Percentiles rank a stretch among this genome's conserved stretches.
Evolutionary conservation across 2,329 filamentous ascomycete species (phyloP).

Genomic region (Trichoderma oligosporum): DNA sequence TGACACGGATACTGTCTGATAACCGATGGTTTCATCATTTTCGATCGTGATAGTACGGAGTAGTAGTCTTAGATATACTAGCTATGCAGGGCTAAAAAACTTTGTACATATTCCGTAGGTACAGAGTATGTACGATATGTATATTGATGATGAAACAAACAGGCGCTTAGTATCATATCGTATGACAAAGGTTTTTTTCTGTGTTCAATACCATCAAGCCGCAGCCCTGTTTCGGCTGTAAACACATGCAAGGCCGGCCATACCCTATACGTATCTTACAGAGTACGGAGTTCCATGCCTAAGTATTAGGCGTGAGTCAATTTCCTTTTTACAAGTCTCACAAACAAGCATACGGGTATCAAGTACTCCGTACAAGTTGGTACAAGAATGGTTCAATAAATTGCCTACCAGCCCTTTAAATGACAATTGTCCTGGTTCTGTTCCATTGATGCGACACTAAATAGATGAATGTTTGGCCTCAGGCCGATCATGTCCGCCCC

Average conservation of each 20-base stretch:
- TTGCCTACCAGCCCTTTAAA: conserved; percentile 16
- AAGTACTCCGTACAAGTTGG: neutral
- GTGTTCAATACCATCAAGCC: neutral
- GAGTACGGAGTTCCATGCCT: neutral
- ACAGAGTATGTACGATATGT: too few relatives aligned
- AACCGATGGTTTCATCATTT: conserved; percentile 13
- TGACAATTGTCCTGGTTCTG: conserved; percentile 8
- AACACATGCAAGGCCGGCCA: neutral
- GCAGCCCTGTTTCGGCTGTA: neutral
- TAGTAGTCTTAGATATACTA: neutral
- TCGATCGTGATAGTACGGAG: neutral
- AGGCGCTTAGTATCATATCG: neutral
- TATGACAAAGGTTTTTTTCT: too few relatives aligned
- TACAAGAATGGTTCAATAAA: too few relatives aligned
- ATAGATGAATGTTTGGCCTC: neutral
- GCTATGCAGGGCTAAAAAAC: conserved; percentile 9
- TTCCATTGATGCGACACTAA: conserved; percentile 13
- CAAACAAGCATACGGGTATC: too few relatives aligned
- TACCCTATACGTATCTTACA: conserved; percentile 4
- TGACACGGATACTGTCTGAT: conserved; percentile 3
- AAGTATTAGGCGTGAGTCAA: neutral
- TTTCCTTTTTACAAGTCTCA: neutral
- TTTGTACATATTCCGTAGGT: too few relatives aligned
- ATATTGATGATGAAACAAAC: conserved; percentile 5
- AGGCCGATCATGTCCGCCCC: neutral